phyloP scores from a whole-genome alignment of 371 early-diverging fungal genomes.

The Apophysomyces variabilis region DNA sequence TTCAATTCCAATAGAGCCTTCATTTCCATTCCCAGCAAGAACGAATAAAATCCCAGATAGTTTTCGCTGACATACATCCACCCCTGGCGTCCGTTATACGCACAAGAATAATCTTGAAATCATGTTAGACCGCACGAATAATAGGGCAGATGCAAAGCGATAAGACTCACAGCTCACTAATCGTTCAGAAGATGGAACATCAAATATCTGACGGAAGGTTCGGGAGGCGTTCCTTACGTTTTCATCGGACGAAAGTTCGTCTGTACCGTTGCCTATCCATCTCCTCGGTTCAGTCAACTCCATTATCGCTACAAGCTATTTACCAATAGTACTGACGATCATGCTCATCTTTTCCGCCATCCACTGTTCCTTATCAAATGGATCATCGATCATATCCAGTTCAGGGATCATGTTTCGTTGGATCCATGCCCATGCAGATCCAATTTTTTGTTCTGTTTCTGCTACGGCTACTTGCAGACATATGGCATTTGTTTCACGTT shows the following conservation, averaged over 20 bases:
- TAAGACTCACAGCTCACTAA: constrained; percentile 81
- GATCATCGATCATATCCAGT: constrained; percentile 78
- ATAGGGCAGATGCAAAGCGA: neutral
- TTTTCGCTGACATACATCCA: constrained; percentile 96
- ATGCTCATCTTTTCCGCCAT: constrained; percentile 89
- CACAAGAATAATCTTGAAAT: constrained; percentile 86
- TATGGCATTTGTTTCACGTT: constrained; percentile 55
- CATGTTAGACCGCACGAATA: neutral
- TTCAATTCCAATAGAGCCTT: constrained; percentile 89
- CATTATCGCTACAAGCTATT: constrained; percentile 5
- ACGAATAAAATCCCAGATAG: constrained; percentile 93
- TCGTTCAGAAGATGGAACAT: constrained; percentile 80
- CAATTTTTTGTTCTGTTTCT: constrained; percentile 78
- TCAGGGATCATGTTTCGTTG: constrained; percentile 81
- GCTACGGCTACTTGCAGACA: constrained; percentile 71
- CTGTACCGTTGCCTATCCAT: constrained; percentile 65
- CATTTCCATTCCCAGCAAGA: constrained; percentile 90
- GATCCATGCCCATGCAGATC: constrained; percentile 92
- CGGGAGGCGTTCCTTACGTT: constrained; percentile 89
- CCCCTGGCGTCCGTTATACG: constrained; percentile 89
- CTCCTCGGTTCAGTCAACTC: neutral
- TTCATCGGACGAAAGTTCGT: constrained; percentile 81
- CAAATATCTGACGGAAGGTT: constrained; percentile 90
- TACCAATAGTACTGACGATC: constrained; percentile 81
- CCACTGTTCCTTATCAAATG: constrained; percentile 80